Conservation (phyloP, 2,329 filamentous ascomycete species). For the Zelopaecilomyces penicillatus region DNA sequence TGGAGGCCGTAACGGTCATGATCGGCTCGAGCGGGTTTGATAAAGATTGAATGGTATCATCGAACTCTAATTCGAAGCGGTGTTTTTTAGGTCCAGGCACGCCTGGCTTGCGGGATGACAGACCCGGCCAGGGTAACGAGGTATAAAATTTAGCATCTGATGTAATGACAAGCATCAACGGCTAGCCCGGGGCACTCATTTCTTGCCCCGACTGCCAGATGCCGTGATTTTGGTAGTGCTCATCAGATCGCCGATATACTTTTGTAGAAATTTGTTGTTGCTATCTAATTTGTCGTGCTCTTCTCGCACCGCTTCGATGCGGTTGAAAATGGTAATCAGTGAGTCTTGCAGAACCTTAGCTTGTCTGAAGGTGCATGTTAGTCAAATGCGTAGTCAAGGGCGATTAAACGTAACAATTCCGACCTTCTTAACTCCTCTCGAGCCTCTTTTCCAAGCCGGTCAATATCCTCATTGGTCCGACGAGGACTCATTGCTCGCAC, state of each 20-base stretch:
- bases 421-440: constrained; percentile 56
- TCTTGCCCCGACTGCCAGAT: constrained; percentile 43
- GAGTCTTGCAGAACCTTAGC: constrained; percentile 84
- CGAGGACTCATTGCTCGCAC: constrained; percentile 91
- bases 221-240: constrained; percentile 69
- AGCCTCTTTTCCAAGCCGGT: constrained; percentile 77
- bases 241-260: constrained; percentile 96
- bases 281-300: constrained; percentile 95
- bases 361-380: constrained; percentile 48
- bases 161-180: too few species aligned
- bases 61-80: too few species aligned
- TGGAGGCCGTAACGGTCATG: too few species aligned
- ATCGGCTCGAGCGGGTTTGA: too few species aligned
- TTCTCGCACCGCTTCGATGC: constrained; percentile 86
- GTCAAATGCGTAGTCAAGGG: neutral
- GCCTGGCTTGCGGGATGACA: too few species aligned
- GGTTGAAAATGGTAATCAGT: constrained; percentile 80
- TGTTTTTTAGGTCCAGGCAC: too few species aligned
- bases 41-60: too few species aligned
- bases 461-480: constrained; percentile 81
- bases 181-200: constrained; percentile 27
- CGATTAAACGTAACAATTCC: constrained; percentile 11
- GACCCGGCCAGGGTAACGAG: too few species aligned
- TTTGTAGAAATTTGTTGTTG: constrained; percentile 95
- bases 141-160: too few species aligned